Base-by-base conservation (phyloP, 129 eudicot species). In the Smallanthus sonchifolius region DNA sequence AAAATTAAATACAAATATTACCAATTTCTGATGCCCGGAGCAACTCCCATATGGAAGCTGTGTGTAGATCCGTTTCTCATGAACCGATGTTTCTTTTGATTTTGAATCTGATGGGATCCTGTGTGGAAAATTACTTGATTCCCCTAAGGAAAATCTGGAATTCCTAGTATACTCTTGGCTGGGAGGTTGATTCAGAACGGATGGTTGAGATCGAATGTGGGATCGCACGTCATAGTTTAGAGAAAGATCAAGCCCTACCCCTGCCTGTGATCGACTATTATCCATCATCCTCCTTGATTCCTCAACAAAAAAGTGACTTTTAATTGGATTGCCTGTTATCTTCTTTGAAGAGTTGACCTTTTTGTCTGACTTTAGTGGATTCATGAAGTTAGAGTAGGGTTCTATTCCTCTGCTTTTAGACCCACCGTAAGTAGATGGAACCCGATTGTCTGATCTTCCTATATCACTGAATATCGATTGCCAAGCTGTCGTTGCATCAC, bases 161-260 rank as follows among this genome's bases (percentile, higher is more conserved):
- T 71, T 82, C 57, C 65, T 82, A 56, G 11, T 51, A 37, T 47
- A 62, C 78, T 70, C 74, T 42, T 75, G 79, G 67, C 11, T 45
- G 7, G 44, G 74, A 32, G 69, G 76, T 65, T 51, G 66, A 67
- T 75, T 80, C 65, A 17, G 72, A 40, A 64, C 5, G 6, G 72
- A 72, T n/a, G 42, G 59, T 8, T 56, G 49, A 34, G 44, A 30
- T 15, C 49, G 42, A 68, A 70, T 47, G n/a, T 67, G 77, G 0
- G 77, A 54, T 38, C 45, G 68, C 47, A 72, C 16, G 28, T 49
- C 83, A 64, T 88, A 75, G 28, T 80, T 86, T 19, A 86, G 75
- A 5, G 91, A 85, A 43, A 84, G 88, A 75, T 82, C 90, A 35
- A 85, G 85, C 44, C 83, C 87, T 14, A 85, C 73, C 24, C 66